phyloP scores from a whole-genome alignment of 2,329 filamentous ascomycete species.

The Botrytis aclada region DNA sequence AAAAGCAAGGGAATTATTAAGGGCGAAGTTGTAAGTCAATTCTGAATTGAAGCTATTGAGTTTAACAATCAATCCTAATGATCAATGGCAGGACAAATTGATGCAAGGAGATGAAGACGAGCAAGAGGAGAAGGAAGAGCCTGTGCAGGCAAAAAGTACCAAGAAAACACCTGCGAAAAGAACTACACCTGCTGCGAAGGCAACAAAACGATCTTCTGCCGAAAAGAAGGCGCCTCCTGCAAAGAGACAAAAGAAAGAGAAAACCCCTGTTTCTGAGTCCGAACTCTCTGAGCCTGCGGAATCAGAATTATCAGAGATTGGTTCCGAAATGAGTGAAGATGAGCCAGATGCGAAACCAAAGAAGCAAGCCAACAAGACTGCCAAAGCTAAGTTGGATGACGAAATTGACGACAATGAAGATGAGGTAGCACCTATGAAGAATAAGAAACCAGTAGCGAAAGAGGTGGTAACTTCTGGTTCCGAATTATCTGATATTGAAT shows the following conservation, averaged over 20 bases:
- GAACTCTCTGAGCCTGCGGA: conserved; percentile 12
- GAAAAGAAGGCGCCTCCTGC: conserved; percentile 40
- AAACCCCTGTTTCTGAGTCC: conserved; percentile 23
- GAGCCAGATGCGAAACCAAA: conserved; percentile 18
- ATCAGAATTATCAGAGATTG: conserved; percentile 18
- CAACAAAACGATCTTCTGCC: conserved; percentile 40
- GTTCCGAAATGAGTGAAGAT: conserved; percentile 25
- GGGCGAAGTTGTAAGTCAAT: conserved; percentile 48
- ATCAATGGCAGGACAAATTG: conserved; percentile 14
- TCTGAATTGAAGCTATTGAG: not conserved
- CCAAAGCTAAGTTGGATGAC: not conserved
- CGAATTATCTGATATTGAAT: conserved; percentile 7
- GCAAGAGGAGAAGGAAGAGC: conserved; percentile 44
- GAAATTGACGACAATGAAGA: conserved; percentile 12
- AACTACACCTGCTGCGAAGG: conserved; percentile 41
- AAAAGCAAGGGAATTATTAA: conserved; percentile 59
- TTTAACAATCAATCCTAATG: not conserved
- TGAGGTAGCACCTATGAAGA: not conserved
- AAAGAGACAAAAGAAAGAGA: conserved; percentile 37
- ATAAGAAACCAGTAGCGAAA: not conserved
- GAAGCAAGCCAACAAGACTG: conserved; percentile 4
- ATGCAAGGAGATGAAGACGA: conserved; percentile 23
- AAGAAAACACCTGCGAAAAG: conserved; percentile 14
- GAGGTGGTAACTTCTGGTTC: not conserved
- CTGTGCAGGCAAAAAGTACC: conserved; percentile 37